Percentiles rank a stretch among this genome's conserved stretches.
These are phyloP conservation scores for Suillus subluteus DNA, from an alignment of 768 basidiomycete species.

Conservation along the genomic window DNA sequence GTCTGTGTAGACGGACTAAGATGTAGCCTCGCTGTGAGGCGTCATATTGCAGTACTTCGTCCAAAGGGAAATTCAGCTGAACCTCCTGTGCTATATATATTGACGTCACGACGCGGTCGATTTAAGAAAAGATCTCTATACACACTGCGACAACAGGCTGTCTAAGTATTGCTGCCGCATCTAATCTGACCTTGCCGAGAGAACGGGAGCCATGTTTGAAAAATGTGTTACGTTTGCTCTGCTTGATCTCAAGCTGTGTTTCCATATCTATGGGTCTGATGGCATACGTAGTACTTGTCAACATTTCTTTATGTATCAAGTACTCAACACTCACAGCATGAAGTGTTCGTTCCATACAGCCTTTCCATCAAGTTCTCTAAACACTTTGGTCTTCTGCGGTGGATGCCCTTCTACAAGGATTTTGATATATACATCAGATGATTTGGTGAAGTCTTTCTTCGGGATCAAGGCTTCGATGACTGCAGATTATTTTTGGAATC, in stretches of 20 bases:
- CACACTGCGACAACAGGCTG: not conserved
- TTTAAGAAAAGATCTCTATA: not conserved
- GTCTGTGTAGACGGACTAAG: slow-evolving; percentile 24
- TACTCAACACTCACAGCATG: not conserved
- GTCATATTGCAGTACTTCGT: not conserved
- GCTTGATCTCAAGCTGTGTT: slow-evolving; percentile 5
- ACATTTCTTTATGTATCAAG: not conserved
- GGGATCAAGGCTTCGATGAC: slow-evolving; percentile 7
- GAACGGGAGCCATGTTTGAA: slow-evolving; percentile 5
- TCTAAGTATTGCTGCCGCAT: not conserved
- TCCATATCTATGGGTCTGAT: slow-evolving; percentile 1
- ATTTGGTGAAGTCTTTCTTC: slow-evolving; percentile 3
- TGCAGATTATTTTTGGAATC: not conserved
- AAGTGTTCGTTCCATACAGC: slow-evolving; percentile 6
- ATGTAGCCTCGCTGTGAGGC: slow-evolving; percentile 12
- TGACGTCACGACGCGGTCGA: not conserved
- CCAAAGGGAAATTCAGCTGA: slow-evolving; percentile 3
- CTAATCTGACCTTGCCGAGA: slow-evolving; percentile 2
- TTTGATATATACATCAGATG: slow-evolving; percentile 6
- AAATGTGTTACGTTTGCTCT: not conserved
- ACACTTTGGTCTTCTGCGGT: not conserved
- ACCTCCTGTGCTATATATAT: not conserved
- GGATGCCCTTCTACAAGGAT: not conserved
- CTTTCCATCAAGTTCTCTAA: not conserved
- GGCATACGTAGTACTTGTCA: not conserved